Evolutionary conservation across 2,329 filamentous ascomycete genomes (phyloP).

Genomic region (Clonostachys rosea): DNA sequence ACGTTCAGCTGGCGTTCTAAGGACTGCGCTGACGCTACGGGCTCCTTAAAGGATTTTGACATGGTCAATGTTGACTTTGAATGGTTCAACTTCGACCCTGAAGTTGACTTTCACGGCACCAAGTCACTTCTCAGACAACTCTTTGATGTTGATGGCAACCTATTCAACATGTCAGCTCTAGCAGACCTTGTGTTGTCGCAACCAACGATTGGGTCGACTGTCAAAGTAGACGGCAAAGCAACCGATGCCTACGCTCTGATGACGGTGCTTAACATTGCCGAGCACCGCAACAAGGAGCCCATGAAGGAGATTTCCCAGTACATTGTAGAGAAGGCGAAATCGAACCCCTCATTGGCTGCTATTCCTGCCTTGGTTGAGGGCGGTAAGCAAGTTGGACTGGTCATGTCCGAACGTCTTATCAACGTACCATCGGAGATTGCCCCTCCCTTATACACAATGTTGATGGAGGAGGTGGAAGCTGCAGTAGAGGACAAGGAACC

Average conservation of each 20-base stretch:
- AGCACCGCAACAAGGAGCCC: slow-evolving; percentile 71
- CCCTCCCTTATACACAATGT: slow-evolving; percentile 92
- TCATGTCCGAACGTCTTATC: slow-evolving; percentile 90
- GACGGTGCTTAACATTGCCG: slow-evolving; percentile 77
- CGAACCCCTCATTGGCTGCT: slow-evolving; percentile 49
- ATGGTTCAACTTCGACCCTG: slow-evolving; percentile 92
- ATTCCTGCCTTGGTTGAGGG: slow-evolving; percentile 51
- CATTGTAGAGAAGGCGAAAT: slow-evolving; percentile 51
- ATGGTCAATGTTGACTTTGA: slow-evolving; percentile 96
- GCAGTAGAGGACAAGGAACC: slow-evolving; percentile 88
- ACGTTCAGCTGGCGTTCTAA: slow-evolving; percentile 1
- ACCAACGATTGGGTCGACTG: slow-evolving; percentile 83
- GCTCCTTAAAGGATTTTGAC: slow-evolving; percentile 66
- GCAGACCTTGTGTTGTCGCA: slow-evolving; percentile 85
- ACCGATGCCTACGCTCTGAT: slow-evolving; percentile 90
- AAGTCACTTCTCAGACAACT: slow-evolving; percentile 88
- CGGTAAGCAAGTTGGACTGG: slow-evolving; percentile 67
- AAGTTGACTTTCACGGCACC: slow-evolving; percentile 90
- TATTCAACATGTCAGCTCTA: slow-evolving; percentile 84
- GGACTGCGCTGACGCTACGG: background rate
- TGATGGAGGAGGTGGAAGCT: slow-evolving; percentile 84
- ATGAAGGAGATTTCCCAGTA: slow-evolving; percentile 71
- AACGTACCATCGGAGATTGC: slow-evolving; percentile 94
- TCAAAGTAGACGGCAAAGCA: slow-evolving; percentile 95
- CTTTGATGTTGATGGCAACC: slow-evolving; percentile 78